Percentiles rank a stretch among this genome's conserved stretches.
Evolutionary conservation across 192 early-diverging fungal species (phyloP).

Genomic region (Mortierella alpina): DNA sequence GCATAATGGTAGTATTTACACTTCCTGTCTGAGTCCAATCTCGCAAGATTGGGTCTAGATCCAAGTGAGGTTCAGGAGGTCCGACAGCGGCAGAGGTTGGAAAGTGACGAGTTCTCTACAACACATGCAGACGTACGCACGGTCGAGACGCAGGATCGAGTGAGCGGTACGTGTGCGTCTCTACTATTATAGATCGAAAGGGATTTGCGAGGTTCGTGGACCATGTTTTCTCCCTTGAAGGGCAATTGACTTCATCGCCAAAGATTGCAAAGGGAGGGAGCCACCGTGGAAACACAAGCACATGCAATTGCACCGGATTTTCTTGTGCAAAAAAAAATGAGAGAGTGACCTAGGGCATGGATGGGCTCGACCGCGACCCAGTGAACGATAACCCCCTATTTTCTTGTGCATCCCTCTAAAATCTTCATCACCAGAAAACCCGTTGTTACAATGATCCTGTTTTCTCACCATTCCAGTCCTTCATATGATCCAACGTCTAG

Average conservation of each 20-base stretch:
- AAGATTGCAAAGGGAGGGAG: too few species aligned
- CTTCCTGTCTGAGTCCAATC: conserved; percentile 30
- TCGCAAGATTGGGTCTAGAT: conserved; percentile 8
- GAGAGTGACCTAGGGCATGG: too few species aligned
- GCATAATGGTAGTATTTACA: conserved; percentile 20
- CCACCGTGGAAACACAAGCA: too few species aligned
- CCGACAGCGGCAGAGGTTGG: conserved; percentile 14
- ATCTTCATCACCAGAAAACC: too few species aligned
- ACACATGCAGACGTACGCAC: conserved; percentile 20
- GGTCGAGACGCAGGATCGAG: conserved; percentile 26
- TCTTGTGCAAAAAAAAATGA: too few species aligned
- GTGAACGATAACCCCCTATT: too few species aligned
- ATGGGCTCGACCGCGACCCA: too few species aligned
- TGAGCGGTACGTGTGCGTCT: conserved; percentile 21
- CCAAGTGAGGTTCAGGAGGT: conserved; percentile 13
- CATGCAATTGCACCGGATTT: too few species aligned
- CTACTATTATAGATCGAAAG: background rate
- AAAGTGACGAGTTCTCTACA: conserved; percentile 16
- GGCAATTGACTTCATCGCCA: background rate
- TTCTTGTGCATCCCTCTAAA: too few species aligned
- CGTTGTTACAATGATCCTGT: too few species aligned
- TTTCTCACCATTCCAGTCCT: background rate
- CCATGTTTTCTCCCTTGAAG: background rate
- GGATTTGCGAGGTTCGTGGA: background rate
- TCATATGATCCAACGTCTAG: conserved; percentile 1